phyloP scores from a whole-genome alignment of 257 asterid genomes.

The Solanum lycopersicoides region DNA sequence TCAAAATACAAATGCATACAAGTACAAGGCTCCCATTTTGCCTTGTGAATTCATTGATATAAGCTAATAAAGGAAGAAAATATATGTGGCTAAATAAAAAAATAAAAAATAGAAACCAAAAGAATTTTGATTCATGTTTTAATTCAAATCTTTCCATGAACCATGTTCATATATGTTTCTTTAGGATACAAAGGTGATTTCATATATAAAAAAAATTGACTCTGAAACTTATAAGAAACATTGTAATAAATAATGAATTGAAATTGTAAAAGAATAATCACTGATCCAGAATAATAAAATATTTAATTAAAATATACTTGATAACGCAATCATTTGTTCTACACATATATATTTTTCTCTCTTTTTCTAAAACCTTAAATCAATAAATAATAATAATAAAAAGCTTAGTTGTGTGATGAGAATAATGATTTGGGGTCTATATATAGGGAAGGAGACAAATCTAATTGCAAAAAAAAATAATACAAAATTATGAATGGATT shows the following conservation, averaged over 20 bases:
- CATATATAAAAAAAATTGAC: background rate
- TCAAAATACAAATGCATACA: no score
- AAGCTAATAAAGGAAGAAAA: background rate
- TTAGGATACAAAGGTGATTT: no score
- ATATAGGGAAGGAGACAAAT: background rate
- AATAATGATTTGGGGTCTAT: background rate
- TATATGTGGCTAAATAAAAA: background rate
- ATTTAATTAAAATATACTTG: background rate
- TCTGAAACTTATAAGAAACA: background rate
- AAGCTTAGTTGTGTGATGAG: background rate
- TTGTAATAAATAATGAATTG: background rate
- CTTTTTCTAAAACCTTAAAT: background rate
- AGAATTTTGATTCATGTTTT: no score
- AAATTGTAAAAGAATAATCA: background rate
- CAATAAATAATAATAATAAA: background rate
- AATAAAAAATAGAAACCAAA: no score
- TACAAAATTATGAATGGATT: no score
- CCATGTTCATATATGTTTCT: no score
- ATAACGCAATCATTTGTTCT: slow-evolving; percentile 15
- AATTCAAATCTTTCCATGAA: no score
- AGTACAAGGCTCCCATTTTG: no score
- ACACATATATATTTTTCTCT: background rate
- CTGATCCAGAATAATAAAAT: background rate
- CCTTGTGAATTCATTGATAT: no score
- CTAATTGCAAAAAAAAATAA: background rate